Evolutionary conservation across 73 alveolate species (phyloP), one percentile per base, ranked within the genome.

Genomic region (Paramecium biaurelia): DNA sequence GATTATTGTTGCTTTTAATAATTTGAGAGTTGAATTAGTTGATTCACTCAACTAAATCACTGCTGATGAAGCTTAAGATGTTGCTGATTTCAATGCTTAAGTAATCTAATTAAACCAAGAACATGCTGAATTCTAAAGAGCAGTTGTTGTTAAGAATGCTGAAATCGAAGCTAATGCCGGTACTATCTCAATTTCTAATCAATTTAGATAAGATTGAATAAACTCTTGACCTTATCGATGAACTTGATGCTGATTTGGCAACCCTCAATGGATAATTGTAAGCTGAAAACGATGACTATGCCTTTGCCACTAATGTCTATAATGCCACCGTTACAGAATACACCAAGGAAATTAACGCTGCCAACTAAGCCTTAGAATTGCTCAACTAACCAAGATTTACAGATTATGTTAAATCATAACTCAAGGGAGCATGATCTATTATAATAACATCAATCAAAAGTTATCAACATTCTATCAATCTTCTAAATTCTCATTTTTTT

Each of bases 81-180:
- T 37, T 15, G 49, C 70, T 41, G 74, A 41, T 30, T 79, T 23
- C 30, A 63, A 43, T 7, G 76, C 32, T 14, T 30, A 42, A 79
- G 90, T 79, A 20, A 35, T 26, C 23, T 79, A 79, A 79, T 79
- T 79, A 34, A 79, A 79, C 90, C 15, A 58, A 42, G 90, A 79
- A 79, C 90, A 79, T 41, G 70, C 90, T 47, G 90, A 79, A 79
- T 79, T 79, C 90, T 79, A 79, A 79, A 79, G 90, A 79, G 90
- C 90, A 21, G 90, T 79, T 63, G 42, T 79, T 26, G 56, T 79
- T 41, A 79, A 79, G 76, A 79, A 41, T 79, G 90, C 90, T 10
- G 90, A 79, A 79, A 79, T 79, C 28, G 90, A 38, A 14, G 90
- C 90, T 45, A 79, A 79, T 79, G 76, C 70, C 14, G 21, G 90